These are phyloP conservation scores for Candida incommunis DNA, from an alignment of 805 yeast genomes.

Conservation along the genomic window DNA sequence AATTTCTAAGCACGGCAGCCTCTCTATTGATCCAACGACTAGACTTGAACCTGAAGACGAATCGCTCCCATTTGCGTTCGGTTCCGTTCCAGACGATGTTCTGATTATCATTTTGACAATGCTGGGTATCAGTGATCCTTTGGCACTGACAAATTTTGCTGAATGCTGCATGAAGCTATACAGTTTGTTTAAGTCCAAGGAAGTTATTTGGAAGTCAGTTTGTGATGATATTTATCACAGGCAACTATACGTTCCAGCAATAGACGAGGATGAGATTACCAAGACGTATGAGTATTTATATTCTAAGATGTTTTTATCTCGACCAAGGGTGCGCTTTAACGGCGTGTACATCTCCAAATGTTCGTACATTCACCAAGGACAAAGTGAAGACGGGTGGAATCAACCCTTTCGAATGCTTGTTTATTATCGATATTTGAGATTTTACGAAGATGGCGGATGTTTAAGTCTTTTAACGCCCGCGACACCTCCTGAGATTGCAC, in stretches of 20 bases:
- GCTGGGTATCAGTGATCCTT: neutral
- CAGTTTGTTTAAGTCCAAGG: neutral
- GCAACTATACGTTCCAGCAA: neutral
- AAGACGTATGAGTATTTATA: constrained; percentile 12
- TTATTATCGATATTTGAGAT: constrained; percentile 69
- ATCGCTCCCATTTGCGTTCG: neutral
- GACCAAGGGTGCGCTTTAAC: constrained; percentile 65
- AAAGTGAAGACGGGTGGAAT: constrained; percentile 43
- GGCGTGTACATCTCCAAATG: constrained; percentile 79
- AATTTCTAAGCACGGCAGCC: neutral
- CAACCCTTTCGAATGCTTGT: constrained; percentile 72
- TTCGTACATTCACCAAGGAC: constrained; percentile 72
- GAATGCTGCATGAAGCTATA: neutral
- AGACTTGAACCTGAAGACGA: neutral
- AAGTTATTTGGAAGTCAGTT: neutral
- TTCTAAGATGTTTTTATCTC: constrained; percentile 36
- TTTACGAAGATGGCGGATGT: constrained; percentile 65
- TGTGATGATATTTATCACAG: neutral
- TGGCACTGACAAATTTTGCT: neutral
- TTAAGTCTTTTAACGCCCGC: constrained; percentile 51
- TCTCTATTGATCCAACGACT: neutral
- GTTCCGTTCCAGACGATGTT: neutral
- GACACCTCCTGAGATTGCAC: constrained; percentile 57
- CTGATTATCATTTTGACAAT: no score
- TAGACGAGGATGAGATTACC: neutral